Conservation (phyloP, 1,284 basidiomycete genomes). For the Ceraceosorus guamensis region DNA sequence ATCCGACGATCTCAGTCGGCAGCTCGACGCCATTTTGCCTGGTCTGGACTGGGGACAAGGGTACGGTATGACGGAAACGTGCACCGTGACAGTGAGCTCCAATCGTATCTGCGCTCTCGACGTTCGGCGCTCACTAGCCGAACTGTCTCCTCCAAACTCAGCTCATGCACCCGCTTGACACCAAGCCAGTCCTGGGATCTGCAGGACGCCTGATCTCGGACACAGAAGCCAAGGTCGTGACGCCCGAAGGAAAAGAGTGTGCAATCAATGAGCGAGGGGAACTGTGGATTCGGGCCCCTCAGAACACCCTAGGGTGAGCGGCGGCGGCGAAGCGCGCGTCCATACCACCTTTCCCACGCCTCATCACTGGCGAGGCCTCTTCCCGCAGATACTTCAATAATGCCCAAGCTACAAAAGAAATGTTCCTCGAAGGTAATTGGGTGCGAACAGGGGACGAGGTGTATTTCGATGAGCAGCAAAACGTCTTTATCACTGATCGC, state of each 20-base stretch:
- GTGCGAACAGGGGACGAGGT: conserved; percentile 39
- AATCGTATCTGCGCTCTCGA: too few relatives aligned
- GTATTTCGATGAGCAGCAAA: conserved; percentile 15
- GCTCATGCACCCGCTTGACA: background rate
- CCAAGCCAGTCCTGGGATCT: background rate
- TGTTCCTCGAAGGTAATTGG: conserved; percentile 28
- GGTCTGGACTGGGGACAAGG: conserved; percentile 36
- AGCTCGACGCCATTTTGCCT: conserved; percentile 25
- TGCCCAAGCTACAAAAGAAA: conserved; percentile 34
- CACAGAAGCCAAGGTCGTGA: conserved; percentile 34
- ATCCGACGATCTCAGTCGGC: conserved; percentile 31
- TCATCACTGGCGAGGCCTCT: too few relatives aligned
- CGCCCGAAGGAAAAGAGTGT: conserved; percentile 34
- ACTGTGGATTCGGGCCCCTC: conserved; percentile 50
- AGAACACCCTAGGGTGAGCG: conserved; percentile 51
- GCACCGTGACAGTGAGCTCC: conserved; percentile 16
- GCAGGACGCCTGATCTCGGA: conserved; percentile 19
- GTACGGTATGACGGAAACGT: conserved; percentile 24
- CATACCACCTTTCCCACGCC: too few relatives aligned
- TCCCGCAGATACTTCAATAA: conserved; percentile 50
- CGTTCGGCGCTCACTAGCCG: too few relatives aligned
- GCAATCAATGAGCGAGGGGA: conserved; percentile 47
- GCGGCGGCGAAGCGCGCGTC: too few relatives aligned
- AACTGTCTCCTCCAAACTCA: too few relatives aligned
- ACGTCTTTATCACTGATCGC: conserved; percentile 34